These are phyloP conservation scores for Tolypocladium guangdongense DNA, from an alignment of 2,329 filamentous ascomycete genomes.

Conservation along the genomic window DNA sequence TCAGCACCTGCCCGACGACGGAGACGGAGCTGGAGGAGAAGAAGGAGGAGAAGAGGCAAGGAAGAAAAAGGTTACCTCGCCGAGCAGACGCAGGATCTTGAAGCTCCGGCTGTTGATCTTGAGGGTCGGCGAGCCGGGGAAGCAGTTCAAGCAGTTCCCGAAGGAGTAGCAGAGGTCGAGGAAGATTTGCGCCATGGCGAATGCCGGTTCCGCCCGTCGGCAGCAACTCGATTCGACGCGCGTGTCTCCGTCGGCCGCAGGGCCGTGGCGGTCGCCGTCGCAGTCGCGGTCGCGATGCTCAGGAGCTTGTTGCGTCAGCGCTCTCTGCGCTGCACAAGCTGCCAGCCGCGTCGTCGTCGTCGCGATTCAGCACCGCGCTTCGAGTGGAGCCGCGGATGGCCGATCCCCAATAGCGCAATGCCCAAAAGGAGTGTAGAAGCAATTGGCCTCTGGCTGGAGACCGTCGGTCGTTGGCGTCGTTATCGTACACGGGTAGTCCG, in stretches of 20 bases:
- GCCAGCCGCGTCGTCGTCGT: not conserved
- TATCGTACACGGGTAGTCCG: not conserved
- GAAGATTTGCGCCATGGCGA: constrained; percentile 67
- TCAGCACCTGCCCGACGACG: not conserved
- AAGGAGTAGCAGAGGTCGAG: constrained; percentile 85
- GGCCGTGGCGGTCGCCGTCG: not conserved
- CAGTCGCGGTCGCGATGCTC: not conserved
- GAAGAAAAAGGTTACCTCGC: constrained; percentile 54
- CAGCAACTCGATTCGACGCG: not conserved
- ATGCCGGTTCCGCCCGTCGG: not conserved
- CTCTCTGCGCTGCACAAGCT: not conserved
- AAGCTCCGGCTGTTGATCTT: constrained; percentile 93
- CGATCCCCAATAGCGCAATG: not conserved
- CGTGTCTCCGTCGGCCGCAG: not conserved
- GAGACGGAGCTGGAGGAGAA: not conserved
- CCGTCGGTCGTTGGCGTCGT: not conserved
- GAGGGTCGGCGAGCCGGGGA: constrained; percentile 84
- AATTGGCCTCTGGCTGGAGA: not conserved
- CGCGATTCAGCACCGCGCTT: not conserved
- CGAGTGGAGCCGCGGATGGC: not conserved
- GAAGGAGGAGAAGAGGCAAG: not conserved
- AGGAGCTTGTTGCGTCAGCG: too few species aligned
- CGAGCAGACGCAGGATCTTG: constrained; percentile 87
- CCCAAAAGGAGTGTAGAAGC: not conserved
- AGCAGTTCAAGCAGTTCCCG: constrained; percentile 92